Conservation (phyloP, 352 stramenopile species). For the Pythium periplocum region DNA sequence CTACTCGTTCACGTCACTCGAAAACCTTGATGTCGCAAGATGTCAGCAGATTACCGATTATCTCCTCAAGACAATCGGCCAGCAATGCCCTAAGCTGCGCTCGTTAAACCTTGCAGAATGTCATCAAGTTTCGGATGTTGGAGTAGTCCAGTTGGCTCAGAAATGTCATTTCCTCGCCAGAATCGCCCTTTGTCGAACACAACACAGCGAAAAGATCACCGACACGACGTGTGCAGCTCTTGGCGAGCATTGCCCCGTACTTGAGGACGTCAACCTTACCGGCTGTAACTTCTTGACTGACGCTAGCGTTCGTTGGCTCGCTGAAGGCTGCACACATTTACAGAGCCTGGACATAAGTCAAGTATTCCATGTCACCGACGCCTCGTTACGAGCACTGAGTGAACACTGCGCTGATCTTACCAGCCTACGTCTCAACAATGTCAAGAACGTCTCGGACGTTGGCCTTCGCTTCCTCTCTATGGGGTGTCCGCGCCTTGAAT, state of each 20-base stretch:
- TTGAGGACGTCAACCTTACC: conserved; percentile 62
- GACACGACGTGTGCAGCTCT: conserved; percentile 86
- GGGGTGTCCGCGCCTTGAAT: conserved; percentile 72
- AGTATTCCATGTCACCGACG: conserved; percentile 85
- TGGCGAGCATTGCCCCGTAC: conserved; percentile 43
- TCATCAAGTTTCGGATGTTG: conserved; percentile 75
- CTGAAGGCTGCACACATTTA: conserved; percentile 67
- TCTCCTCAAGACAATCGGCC: conserved; percentile 75
- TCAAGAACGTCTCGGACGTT: conserved; percentile 75
- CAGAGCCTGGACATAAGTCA: conserved; percentile 75
- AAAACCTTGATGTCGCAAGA: conserved; percentile 55
- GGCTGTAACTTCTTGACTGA: conserved; percentile 89
- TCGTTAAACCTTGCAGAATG: conserved; percentile 77
- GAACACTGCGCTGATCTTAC: conserved; percentile 28
- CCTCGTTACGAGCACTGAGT: conserved; percentile 43
- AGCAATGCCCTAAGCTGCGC: conserved; percentile 61
- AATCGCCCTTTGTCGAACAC: conserved; percentile 57
- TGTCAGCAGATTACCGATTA: conserved; percentile 84
- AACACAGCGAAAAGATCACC: conserved; percentile 74
- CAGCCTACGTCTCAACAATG: conserved; percentile 43
- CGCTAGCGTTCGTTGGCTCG: conserved; percentile 87
- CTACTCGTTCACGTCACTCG: conserved; percentile 45
- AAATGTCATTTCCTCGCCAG: conserved; percentile 67
- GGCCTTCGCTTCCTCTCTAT: conserved; percentile 82
- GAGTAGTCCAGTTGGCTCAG: conserved; percentile 75